Evolutionary conservation across 2,329 filamentous ascomycete genomes (phyloP).

Genomic region (Zymoseptoria pseudotritici): DNA sequence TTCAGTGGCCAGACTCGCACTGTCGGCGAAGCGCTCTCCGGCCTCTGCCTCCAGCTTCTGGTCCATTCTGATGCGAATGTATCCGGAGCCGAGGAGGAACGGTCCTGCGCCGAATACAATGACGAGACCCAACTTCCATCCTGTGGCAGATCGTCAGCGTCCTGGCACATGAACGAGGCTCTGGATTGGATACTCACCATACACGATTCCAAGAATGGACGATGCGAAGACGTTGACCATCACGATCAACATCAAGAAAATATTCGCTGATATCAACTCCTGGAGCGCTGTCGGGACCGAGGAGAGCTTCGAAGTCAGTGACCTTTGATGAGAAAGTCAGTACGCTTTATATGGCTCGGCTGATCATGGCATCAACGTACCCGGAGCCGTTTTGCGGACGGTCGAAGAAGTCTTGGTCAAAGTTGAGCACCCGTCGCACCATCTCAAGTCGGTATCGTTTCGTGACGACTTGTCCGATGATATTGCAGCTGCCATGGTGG

Average conservation of each 20-base stretch:
- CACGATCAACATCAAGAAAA: constrained; percentile 31
- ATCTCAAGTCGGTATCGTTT: constrained; percentile 31
- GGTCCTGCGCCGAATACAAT: constrained; percentile 29
- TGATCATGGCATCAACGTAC: neutral
- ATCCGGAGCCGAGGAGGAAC: constrained; percentile 29
- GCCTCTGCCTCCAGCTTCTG: constrained; percentile 26
- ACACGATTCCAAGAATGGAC: constrained; percentile 27
- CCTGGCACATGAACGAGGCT: neutral
- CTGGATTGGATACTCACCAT: constrained; percentile 7
- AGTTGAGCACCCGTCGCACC: constrained; percentile 22
- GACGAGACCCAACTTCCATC: constrained; percentile 33
- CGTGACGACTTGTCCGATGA: constrained; percentile 38
- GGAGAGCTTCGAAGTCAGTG: constrained; percentile 41
- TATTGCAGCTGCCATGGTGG: constrained; percentile 28
- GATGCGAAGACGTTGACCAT: constrained; percentile 27
- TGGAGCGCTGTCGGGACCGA: constrained; percentile 45
- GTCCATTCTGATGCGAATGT: constrained; percentile 29
- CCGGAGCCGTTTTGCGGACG: constrained; percentile 44
- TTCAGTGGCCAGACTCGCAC: constrained; percentile 30
- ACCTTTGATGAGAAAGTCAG: constrained; percentile 5
- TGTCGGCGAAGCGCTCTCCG: constrained; percentile 26
- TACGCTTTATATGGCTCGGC: neutral
- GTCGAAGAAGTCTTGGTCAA: constrained; percentile 32
- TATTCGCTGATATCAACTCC: constrained; percentile 43
- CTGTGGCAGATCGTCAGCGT: neutral